Evolutionary conservation across 805 yeast genomes (phyloP).

Genomic region (Wickerhamiella galacta): DNA sequence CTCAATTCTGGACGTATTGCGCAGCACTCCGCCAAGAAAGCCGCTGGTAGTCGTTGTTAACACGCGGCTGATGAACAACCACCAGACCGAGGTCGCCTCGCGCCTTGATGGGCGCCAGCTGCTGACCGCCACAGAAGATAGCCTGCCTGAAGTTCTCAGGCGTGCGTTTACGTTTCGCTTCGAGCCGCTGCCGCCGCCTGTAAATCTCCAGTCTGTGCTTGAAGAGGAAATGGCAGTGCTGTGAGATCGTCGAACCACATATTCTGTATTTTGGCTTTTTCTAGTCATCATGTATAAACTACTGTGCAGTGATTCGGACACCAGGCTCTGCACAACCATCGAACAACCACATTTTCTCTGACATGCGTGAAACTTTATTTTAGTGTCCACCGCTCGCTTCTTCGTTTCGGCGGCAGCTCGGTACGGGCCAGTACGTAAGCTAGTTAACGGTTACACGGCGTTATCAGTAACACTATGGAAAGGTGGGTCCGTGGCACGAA

Average conservation of each 20-base stretch:
- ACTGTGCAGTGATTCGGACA: too few relatives aligned
- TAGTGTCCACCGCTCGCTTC: too few relatives aligned
- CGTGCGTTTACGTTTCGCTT: not conserved
- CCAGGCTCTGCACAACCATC: too few relatives aligned
- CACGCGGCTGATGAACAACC: slow-evolving; percentile 64
- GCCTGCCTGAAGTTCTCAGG: slow-evolving; percentile 1
- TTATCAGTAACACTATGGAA: not conserved
- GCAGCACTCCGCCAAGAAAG: slow-evolving; percentile 26
- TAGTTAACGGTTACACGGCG: not conserved
- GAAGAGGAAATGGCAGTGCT: slow-evolving; percentile 2
- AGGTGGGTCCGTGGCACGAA: slow-evolving; percentile 19
- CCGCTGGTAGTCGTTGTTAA: slow-evolving; percentile 59
- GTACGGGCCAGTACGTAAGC: too few relatives aligned
- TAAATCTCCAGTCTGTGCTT: slow-evolving; percentile 1
- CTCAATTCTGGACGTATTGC: slow-evolving; percentile 62
- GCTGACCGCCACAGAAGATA: not conserved
- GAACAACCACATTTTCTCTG: too few relatives aligned
- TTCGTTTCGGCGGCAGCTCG: too few relatives aligned
- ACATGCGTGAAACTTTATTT: too few relatives aligned
- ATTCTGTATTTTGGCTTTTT: too few relatives aligned
- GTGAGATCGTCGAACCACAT: too few relatives aligned
- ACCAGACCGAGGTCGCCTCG: slow-evolving; percentile 63
- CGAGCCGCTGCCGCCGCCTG: slow-evolving; percentile 6
- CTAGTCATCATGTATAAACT: too few relatives aligned
- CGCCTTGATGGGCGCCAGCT: slow-evolving; percentile 24